phyloP scores from a whole-genome alignment of 805 yeast species.

The Monosporozyma unispora region DNA sequence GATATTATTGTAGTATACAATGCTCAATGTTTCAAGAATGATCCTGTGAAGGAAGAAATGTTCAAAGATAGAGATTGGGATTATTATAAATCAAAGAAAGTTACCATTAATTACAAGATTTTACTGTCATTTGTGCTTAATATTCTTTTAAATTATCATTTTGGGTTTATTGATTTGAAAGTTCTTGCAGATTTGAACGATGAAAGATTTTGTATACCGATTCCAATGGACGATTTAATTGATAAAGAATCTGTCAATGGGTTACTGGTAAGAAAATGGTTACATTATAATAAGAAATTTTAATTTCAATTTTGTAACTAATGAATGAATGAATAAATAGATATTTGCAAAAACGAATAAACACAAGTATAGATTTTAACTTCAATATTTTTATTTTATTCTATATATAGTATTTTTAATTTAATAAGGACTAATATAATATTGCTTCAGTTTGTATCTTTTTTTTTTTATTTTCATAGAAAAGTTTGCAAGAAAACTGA shows the following conservation, averaged over 20 bases:
- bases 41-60: constrained; percentile 22
- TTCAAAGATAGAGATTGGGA: constrained; percentile 23
- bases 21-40: constrained; percentile 30
- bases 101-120: constrained; percentile 34
- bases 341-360: too few species aligned
- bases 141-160: constrained; percentile 41
- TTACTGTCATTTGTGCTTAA: constrained; percentile 34
- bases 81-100: constrained; percentile 28
- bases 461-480: too few species aligned
- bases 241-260: constrained; percentile 18
- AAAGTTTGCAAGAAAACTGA: background rate
- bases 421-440: background rate
- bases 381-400: background rate
- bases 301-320: constrained; percentile 5
- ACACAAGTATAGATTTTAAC: background rate
- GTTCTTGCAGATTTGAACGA: constrained; percentile 22
- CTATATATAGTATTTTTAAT: background rate
- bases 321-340: background rate
- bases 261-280: constrained; percentile 29
- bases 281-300: constrained; percentile 27
- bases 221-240: constrained; percentile 16
- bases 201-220: constrained; percentile 22
- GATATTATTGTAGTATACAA: constrained; percentile 28
- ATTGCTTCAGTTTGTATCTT: background rate
- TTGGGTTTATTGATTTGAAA: constrained; percentile 36